Evolutionary conservation across 225 moss, liverwort and hornwort genomes (phyloP).

Genomic region (Neckera pumila): DNA sequence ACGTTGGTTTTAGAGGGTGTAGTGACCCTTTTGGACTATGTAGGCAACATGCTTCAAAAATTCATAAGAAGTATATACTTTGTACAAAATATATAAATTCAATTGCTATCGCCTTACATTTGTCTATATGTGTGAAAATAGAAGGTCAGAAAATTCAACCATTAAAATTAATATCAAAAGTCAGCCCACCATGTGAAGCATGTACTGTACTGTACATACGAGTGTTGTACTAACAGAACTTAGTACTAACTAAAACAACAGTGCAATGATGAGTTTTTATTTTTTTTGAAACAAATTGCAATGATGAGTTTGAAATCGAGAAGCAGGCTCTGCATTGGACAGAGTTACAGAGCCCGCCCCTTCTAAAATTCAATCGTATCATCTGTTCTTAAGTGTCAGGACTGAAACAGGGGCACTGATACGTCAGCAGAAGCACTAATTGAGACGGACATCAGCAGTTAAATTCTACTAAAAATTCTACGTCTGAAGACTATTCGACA

Average conservation of each 20-base stretch:
- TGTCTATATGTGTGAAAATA: neutral
- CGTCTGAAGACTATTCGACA: too few relatives aligned
- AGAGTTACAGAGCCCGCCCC: neutral
- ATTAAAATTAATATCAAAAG: too few relatives aligned
- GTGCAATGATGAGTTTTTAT: too few relatives aligned
- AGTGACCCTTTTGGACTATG: neutral
- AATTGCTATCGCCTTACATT: neutral
- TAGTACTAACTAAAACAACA: too few relatives aligned
- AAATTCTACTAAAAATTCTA: neutral
- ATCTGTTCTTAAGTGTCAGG: neutral
- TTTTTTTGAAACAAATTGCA: too few relatives aligned
- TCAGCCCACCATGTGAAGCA: too few relatives aligned
- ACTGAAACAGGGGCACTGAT: neutral
- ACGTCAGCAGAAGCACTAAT: neutral
- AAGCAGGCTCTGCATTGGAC: neutral
- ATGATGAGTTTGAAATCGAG: neutral
- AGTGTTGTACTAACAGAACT: too few relatives aligned
- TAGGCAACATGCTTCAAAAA: neutral
- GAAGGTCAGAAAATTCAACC: too few relatives aligned
- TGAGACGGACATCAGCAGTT: neutral
- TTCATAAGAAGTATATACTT: neutral
- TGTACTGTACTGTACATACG: too few relatives aligned
- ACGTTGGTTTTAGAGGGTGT: neutral
- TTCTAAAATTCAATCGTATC: neutral
- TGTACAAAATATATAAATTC: too few relatives aligned